Base-by-base conservation (phyloP, 148 eudicot genomes). In the Limonium bicolor region DNA sequence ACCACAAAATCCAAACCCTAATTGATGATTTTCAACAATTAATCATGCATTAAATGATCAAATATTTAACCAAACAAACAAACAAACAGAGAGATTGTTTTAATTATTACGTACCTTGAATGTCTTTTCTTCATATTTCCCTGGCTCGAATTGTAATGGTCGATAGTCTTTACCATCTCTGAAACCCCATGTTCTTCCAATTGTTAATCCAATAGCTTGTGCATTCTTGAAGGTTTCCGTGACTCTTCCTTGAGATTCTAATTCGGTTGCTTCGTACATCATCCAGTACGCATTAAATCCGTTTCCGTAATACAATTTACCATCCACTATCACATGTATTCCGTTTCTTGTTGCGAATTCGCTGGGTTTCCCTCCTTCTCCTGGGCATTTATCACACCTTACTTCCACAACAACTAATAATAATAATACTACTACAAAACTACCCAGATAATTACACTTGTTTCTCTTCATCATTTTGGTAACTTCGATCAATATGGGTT, bases 231-330 rank as follows among this genome's bases (percentile, higher is more conserved):
- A 81, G 8, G 68, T 88, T 51, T 71, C 59, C 0, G 95, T 68
- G 30, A 90, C 78, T 36, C 68, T 62, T 43, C 43, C 53, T 28
- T 88, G 77, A 26, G 78, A 88, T 53, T 93, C 78, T 19, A 94
- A 87, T 58, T 90, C 76, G 23, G 95, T 64, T 30, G 85, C 95
- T 36, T 63, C 60, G 50, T 75, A 70, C 99, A 90, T 90, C 22
- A 90, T 62, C 99, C 95, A 90, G 49, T 90, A 90, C 10, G 99
- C 99, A 65, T 90, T 90, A 68, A 90, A 90, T 29, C 99, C 99
- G 62, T 90, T 78, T 46, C 88, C 99, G 50, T 80, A 85, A 31
- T 61, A 90, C 2, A 82, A 93, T 32, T 61, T 46, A 1, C 94
- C 99, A 60, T 90, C 85, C 28, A 80, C 26, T 51, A 73, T 24